These are phyloP conservation scores for Fusarium torulosum DNA, from an alignment of 2,329 filamentous ascomycete species.

Conservation along the genomic window DNA sequence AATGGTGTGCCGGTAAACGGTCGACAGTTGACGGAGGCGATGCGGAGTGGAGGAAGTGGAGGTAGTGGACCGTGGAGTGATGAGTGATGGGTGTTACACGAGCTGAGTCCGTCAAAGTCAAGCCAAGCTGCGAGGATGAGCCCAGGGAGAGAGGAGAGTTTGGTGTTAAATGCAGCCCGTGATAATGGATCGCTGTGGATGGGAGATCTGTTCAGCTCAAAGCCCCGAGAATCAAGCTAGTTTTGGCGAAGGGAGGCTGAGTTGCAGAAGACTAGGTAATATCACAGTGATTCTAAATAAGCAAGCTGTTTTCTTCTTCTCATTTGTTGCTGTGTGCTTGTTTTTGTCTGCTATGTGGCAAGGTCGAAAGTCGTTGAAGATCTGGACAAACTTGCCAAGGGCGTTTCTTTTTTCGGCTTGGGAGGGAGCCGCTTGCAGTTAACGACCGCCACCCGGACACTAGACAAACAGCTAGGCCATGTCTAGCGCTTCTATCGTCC, in stretches of 20 bases:
- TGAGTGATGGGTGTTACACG: constrained; percentile 29
- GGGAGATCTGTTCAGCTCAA: constrained; percentile 31
- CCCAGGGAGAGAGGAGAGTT: constrained; percentile 29
- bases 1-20: constrained; percentile 26
- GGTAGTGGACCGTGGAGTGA: constrained; percentile 30
- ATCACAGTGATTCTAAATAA: constrained; percentile 11
- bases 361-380: constrained; percentile 28
- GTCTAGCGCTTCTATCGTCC: constrained; percentile 34
- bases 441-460: constrained; percentile 39
- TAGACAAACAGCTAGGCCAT: constrained; percentile 21
- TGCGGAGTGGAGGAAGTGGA: constrained; percentile 38
- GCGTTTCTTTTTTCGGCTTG: constrained; percentile 43
- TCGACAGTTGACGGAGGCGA: constrained; percentile 34
- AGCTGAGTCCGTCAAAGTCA: constrained; percentile 37
- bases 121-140: constrained; percentile 13
- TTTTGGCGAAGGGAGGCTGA: constrained; percentile 40
- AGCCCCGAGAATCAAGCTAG: constrained; percentile 32
- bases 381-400: constrained; percentile 28
- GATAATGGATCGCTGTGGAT: constrained; percentile 10
- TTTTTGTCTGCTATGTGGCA: constrained; percentile 35
- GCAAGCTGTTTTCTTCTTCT: constrained; percentile 1
- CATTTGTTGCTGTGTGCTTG: constrained; percentile 15
- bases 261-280: constrained; percentile 23
- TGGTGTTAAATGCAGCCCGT: constrained; percentile 34
- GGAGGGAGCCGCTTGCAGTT: constrained; percentile 42